Evolutionary conservation across 2,329 filamentous ascomycete genomes (phyloP).

Genomic region (Hypomyces perniciosus): DNA sequence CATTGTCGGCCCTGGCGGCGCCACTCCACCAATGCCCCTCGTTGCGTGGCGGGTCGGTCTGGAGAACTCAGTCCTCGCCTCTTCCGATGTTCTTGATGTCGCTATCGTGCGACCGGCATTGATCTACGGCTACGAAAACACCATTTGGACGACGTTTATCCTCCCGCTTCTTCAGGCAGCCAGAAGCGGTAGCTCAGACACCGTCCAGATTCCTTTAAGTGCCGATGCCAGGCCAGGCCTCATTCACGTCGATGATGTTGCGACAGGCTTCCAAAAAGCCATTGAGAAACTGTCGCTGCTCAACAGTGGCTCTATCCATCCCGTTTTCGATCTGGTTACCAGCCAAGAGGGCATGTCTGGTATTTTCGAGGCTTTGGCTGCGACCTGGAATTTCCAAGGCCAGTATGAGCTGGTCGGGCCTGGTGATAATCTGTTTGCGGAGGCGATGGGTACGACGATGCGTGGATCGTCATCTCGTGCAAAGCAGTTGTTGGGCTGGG

Average conservation of each 20-base stretch:
- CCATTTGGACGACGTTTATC: constrained; percentile 13
- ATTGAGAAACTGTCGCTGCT: constrained; percentile 12
- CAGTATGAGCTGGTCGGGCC: constrained; percentile 5
- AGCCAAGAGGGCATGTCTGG: constrained; percentile 14
- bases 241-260: constrained; percentile 8
- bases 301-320: constrained; percentile 9
- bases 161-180: constrained; percentile 13
- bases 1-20: constrained; percentile 3
- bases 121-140: constrained; percentile 12
- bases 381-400: constrained; percentile 8
- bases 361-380: constrained; percentile 8
- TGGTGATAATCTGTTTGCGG: constrained; percentile 10
- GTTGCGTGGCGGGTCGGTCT: constrained; percentile 11
- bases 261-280: constrained; percentile 10
- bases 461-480: constrained; percentile 12
- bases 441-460: constrained; percentile 14
- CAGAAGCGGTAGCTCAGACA: background rate
- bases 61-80: constrained; percentile 9
- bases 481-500: constrained; percentile 13
- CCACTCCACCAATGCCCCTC: background rate
- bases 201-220: constrained; percentile 4
- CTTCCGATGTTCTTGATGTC: constrained; percentile 11
- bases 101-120: constrained; percentile 11
- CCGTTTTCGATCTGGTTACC: constrained; percentile 13
- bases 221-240: constrained; percentile 3